Evolutionary conservation across 129 eudicot species (phyloP).

Genomic region (Mikania micrantha): DNA sequence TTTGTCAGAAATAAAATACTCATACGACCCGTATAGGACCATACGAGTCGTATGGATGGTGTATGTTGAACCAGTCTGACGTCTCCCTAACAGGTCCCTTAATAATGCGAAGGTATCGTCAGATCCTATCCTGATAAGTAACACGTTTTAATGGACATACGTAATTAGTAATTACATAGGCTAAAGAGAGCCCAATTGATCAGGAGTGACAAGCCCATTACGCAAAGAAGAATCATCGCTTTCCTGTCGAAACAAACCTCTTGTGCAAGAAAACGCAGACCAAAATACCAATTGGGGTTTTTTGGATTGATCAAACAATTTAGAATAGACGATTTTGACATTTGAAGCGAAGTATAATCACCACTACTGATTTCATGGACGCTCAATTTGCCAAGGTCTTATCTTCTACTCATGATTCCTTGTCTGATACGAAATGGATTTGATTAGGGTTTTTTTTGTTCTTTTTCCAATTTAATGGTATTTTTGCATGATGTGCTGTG

Average conservation of each 20-base stretch:
- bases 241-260: not conserved
- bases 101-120: too few relatives aligned
- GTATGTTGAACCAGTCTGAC: too few relatives aligned
- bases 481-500: not conserved
- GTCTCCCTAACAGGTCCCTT: too few relatives aligned
- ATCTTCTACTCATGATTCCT: not conserved
- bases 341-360: conserved; percentile 33
- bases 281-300: not conserved
- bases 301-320: not conserved
- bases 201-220: not conserved
- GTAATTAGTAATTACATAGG: too few relatives aligned
- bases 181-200: not conserved
- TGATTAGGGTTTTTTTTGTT: not conserved
- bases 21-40: too few relatives aligned
- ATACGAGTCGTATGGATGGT: too few relatives aligned
- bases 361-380: conserved; percentile 42
- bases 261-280: not conserved
- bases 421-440: not conserved
- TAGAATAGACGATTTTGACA: too few relatives aligned
- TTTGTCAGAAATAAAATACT: too few relatives aligned
- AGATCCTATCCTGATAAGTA: too few relatives aligned
- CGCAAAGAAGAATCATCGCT: not conserved
- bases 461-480: not conserved
- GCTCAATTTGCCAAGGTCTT: conserved; percentile 44
- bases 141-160: too few relatives aligned